Conservation (phyloP, 2,329 filamentous ascomycete species). For the Fusarium sp. region DNA sequence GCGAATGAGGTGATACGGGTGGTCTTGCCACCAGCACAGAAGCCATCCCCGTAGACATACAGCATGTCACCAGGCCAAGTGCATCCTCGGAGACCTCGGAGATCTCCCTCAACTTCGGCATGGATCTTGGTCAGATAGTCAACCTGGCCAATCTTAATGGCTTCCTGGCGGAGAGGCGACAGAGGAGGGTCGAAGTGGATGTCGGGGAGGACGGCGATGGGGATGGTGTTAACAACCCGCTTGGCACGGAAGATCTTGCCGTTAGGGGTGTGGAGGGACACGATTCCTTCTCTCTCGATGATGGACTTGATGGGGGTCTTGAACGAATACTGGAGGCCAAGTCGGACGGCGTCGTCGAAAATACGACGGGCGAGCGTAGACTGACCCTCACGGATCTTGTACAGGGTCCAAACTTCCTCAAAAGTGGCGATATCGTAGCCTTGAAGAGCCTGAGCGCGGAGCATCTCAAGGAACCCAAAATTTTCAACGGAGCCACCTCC, state of each 20-base stretch:
- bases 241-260: conserved; percentile 21
- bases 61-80: conserved; percentile 17
- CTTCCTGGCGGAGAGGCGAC: conserved; percentile 30
- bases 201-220: conserved; percentile 27
- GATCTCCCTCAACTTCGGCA: conserved; percentile 30
- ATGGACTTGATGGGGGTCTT: conserved; percentile 18
- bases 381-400: conserved; percentile 20
- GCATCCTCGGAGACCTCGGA: conserved; percentile 22
- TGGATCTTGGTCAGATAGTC: conserved; percentile 35
- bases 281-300: conserved; percentile 7
- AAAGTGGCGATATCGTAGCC: not conserved
- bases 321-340: conserved; percentile 14
- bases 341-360: conserved; percentile 18
- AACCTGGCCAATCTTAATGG: conserved; percentile 27
- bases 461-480: conserved; percentile 9
- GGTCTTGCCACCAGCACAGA: conserved; percentile 7
- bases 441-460: conserved; percentile 14
- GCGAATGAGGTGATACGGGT: conserved; percentile 18
- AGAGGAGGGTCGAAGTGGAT: conserved; percentile 36
- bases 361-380: conserved; percentile 14
- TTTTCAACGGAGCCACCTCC: conserved; percentile 9
- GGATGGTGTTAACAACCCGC: conserved; percentile 45
- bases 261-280: not conserved
- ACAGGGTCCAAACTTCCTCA: conserved; percentile 19
- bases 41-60: conserved; percentile 27